Conservation (phyloP, 805 yeast genomes). For the Metschnikowia dekortorum region DNA sequence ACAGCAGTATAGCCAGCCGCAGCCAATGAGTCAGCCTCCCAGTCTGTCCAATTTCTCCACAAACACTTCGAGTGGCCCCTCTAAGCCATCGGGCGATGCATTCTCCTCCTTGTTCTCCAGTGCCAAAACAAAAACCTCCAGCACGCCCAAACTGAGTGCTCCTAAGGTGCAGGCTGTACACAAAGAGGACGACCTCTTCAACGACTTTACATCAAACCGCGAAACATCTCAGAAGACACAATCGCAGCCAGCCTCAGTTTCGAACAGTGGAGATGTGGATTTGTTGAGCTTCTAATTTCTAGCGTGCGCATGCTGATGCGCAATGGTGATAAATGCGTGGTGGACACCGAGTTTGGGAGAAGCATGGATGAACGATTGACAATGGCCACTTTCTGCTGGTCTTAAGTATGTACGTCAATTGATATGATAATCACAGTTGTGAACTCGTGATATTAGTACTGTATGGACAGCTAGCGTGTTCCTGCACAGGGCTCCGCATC, state of each 20-base stretch:
- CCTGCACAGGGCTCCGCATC: slow-evolving; percentile 2
- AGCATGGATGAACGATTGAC: not conserved
- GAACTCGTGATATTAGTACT: not conserved
- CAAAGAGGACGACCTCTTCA: slow-evolving; percentile 28
- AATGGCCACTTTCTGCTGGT: not conserved
- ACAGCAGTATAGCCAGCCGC: slow-evolving; percentile 12
- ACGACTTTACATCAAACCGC: slow-evolving; percentile 27
- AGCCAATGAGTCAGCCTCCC: slow-evolving; percentile 14
- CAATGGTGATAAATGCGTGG: not conserved
- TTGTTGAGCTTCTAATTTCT: slow-evolving; percentile 41
- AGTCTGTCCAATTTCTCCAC: slow-evolving; percentile 9
- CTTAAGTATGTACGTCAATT: not conserved
- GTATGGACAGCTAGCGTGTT: not conserved
- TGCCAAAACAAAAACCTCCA: slow-evolving; percentile 48
- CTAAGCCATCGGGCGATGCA: slow-evolving; percentile 53
- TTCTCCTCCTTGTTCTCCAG: slow-evolving; percentile 65
- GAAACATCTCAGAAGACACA: slow-evolving; percentile 8
- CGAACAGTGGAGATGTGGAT: slow-evolving; percentile 39
- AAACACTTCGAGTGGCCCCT: slow-evolving; percentile 33
- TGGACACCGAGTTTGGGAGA: not conserved
- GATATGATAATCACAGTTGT: not conserved
- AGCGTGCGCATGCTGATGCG: not conserved
- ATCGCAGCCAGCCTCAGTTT: slow-evolving; percentile 7
- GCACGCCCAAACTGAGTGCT: slow-evolving; percentile 10
- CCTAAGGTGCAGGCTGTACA: slow-evolving; percentile 8